Percentiles rank a stretch among this genome's conserved stretches.
Evolutionary conservation across 441 rosid genomes (phyloP).

Genomic region (Sinapis alba): DNA sequence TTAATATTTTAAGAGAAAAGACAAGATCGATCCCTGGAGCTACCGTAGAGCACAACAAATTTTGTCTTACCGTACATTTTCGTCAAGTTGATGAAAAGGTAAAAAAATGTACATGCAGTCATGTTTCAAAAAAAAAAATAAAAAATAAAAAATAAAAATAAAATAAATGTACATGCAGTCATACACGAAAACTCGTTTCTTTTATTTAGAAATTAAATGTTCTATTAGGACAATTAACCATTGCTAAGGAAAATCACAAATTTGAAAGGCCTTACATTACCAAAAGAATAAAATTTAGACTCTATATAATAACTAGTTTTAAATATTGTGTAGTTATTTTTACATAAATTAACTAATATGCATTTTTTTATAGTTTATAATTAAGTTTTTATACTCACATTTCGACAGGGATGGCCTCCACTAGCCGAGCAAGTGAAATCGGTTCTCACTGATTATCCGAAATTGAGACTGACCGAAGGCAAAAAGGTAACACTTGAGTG

Average conservation of each 20-base stretch:
- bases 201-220: not conserved
- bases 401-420: conserved; percentile 53
- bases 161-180: not conserved
- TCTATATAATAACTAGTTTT: too few species aligned
- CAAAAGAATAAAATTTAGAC: too few species aligned
- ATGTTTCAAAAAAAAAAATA: too few species aligned
- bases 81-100: conserved; percentile 36
- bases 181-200: not conserved
- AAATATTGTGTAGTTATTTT: too few species aligned
- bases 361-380: too few species aligned
- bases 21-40: conserved; percentile 34
- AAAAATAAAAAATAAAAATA: too few species aligned
- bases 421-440: conserved; percentile 57
- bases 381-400: too few species aligned
- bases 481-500: conserved; percentile 50
- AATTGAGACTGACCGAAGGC: conserved; percentile 57
- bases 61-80: conserved; percentile 37
- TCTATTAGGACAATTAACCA: not conserved
- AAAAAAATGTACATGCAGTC: not conserved
- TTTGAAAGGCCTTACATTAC: too few species aligned
- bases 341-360: too few species aligned
- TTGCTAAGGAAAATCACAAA: not conserved
- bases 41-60: conserved; percentile 34
- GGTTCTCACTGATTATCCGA: conserved; percentile 59
- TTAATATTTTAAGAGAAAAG: conserved; percentile 21